Evolutionary conservation across 116 monocot species (phyloP), one percentile per base, ranked within the genome.

Genomic region (Iris pallida): DNA sequence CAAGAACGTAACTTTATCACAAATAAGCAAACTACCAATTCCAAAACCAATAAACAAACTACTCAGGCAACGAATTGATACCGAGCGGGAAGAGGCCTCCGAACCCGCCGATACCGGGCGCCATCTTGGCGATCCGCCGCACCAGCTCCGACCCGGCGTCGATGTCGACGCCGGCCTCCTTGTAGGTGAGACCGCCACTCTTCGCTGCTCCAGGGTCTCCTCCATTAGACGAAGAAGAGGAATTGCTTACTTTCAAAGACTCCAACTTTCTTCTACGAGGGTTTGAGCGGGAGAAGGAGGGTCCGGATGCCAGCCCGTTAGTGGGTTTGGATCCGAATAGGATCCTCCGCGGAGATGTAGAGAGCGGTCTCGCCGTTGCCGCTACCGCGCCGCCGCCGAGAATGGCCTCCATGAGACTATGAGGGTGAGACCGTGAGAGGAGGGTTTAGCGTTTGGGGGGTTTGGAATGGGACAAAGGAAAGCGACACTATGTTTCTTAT

Each of bases 151-250:
- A 47, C 9, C 97, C 97, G 9, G 92, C 92, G 18, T 97, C 87
- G 48, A 97, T 90, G 42, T 97, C 92, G 0, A 97, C 97, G 12
- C 97, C 97, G 8, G 97, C 80, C 8, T 81, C 92, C 83, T 97
- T 97, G 56, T 92, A 97, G 2, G 97, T 92, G 43, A 97, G 62
- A 8, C 84, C 85, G 30, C 30, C 30, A 30, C 30, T 30, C 30
- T 30, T 30, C 3, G 30, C 30, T 30, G 30, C 63, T 69, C 55
- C 4, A 44, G 45, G 5, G 46, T 75, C 7, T 45, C 44, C 5
- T 41, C 20, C 54, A 41, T 53, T 30, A 30, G 30, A 30, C 2
- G 30, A 30, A 30, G 30, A 30, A 30, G 30, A 30, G 30, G 20
- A 51, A 4, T 4, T 9, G 13, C 13, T 51, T 4, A 51, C 49